Evolutionary conservation across 2,329 filamentous ascomycete species (phyloP).

Genomic region (Epichloe sp.): DNA sequence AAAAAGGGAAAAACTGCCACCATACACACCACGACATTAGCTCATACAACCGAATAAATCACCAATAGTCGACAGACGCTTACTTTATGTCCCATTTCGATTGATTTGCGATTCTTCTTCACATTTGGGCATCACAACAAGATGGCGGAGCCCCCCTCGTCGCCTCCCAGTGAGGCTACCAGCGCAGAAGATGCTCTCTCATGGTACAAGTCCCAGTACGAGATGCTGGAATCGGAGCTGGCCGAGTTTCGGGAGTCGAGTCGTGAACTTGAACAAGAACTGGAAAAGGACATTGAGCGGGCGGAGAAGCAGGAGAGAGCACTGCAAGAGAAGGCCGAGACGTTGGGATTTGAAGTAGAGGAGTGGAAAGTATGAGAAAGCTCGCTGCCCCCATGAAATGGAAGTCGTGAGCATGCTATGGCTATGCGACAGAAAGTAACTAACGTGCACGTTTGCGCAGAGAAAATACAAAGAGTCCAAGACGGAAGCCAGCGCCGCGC

Average conservation of each 20-base stretch:
- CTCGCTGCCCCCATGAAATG: neutral
- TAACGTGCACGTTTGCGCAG: conserved; percentile 30
- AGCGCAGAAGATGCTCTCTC: conserved; percentile 62
- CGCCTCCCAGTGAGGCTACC: conserved; percentile 42
- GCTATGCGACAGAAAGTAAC: neutral
- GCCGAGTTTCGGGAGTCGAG: conserved; percentile 90
- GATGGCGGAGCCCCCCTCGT: conserved; percentile 50
- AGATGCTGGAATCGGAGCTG: conserved; percentile 80
- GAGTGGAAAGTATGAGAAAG: conserved; percentile 85
- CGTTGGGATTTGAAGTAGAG: conserved; percentile 75
- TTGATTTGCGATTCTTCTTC: neutral
- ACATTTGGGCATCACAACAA: neutral
- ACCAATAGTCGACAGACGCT: neutral
- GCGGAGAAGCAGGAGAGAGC: conserved; percentile 85
- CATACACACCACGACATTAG: neutral
- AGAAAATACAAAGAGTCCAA: conserved; percentile 95
- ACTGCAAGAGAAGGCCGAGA: conserved; percentile 77
- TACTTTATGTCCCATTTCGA: neutral
- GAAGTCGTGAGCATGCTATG: neutral
- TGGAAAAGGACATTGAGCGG: conserved; percentile 91
- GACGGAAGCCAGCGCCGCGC: conserved; percentile 68
- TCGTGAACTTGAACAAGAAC: conserved; percentile 82
- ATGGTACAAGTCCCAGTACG: conserved; percentile 96
- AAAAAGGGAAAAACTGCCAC: neutral
- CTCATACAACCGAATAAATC: neutral